Evolutionary conservation across 192 early-diverging fungal genomes (phyloP).

Genomic region (Coemansia sp.): DNA sequence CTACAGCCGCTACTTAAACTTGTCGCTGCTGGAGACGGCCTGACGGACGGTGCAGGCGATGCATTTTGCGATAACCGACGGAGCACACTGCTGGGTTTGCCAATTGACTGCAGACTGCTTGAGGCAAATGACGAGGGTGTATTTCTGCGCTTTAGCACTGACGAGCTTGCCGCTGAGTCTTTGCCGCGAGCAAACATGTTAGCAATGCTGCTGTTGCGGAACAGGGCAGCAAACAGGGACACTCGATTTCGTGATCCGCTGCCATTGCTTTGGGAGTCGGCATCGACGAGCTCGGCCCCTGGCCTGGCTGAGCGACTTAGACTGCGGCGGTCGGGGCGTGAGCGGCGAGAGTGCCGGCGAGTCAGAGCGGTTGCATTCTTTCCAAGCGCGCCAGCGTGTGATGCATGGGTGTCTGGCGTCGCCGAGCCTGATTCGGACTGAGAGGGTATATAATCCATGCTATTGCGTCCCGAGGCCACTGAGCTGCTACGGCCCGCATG

Average conservation of each 20-base stretch:
- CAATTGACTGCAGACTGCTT: slow-evolving; percentile 17
- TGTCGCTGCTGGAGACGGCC: slow-evolving; percentile 2
- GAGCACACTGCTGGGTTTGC: slow-evolving; percentile 25
- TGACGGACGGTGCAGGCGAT: slow-evolving; percentile 1
- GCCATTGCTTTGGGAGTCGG: slow-evolving; percentile 20
- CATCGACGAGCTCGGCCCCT: slow-evolving; percentile 15
- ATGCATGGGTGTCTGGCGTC: slow-evolving; percentile 20
- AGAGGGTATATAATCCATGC: slow-evolving; percentile 36
- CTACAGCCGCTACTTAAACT: slow-evolving; percentile 3
- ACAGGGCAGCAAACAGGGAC: slow-evolving; percentile 70
- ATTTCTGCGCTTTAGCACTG: slow-evolving; percentile 38
- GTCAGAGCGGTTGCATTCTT: slow-evolving; percentile 19
- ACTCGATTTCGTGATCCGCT: slow-evolving; percentile 62
- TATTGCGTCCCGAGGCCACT: slow-evolving; percentile 39
- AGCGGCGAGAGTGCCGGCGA: slow-evolving; percentile 46
- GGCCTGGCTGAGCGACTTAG: slow-evolving; percentile 26
- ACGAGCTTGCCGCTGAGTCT: slow-evolving; percentile 11
- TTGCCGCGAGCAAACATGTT: slow-evolving; percentile 22
- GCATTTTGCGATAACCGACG: slow-evolving; percentile 22
- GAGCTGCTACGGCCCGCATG: slow-evolving; percentile 34
- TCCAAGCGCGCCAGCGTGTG: slow-evolving; percentile 12
- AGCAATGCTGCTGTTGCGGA: slow-evolving; percentile 38
- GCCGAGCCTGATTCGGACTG: slow-evolving; percentile 50
- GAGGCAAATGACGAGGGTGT: slow-evolving; percentile 36
- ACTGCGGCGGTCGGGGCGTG: slow-evolving; percentile 52